Evolutionary conservation across 768 basidiomycete species (phyloP).

Genomic region (Lactarius deliciosus): DNA sequence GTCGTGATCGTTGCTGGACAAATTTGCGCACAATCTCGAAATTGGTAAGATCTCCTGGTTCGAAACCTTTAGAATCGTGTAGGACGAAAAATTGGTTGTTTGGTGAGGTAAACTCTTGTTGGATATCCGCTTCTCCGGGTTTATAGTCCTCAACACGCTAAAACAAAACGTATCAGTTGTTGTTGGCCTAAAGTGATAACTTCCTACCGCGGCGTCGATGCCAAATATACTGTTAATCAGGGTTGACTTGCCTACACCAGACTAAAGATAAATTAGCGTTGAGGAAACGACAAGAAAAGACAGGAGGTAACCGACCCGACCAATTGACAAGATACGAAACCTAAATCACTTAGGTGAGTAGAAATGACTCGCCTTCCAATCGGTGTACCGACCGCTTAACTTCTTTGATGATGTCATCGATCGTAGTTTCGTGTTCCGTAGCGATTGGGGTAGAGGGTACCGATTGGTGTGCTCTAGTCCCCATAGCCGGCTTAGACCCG

Average conservation of each 20-base stretch:
- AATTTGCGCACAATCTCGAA: neutral
- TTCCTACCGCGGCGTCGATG: too few relatives aligned
- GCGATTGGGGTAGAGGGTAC: too few relatives aligned
- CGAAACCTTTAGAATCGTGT: neutral
- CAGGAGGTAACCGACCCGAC: neutral
- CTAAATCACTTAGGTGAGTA: neutral
- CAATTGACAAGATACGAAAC: neutral
- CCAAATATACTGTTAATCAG: neutral
- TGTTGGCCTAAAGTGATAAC: too few relatives aligned
- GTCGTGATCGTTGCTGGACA: too few relatives aligned
- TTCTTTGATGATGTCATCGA: neutral
- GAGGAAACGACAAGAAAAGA: too few relatives aligned
- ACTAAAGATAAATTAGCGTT: too few relatives aligned
- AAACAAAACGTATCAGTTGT: too few relatives aligned
- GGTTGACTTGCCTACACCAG: too few relatives aligned
- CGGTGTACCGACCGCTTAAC: neutral
- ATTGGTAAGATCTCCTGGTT: neutral
- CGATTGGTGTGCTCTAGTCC: too few relatives aligned
- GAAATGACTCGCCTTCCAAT: neutral
- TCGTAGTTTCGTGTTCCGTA: neutral
- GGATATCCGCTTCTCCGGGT: too few relatives aligned
- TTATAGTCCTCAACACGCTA: too few relatives aligned
- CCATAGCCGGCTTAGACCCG: too few relatives aligned
- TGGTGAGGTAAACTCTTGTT: neutral
- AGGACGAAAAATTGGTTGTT: neutral